phyloP scores from a whole-genome alignment of 495 filamentous ascomycete species.

The Niebla homalea region DNA sequence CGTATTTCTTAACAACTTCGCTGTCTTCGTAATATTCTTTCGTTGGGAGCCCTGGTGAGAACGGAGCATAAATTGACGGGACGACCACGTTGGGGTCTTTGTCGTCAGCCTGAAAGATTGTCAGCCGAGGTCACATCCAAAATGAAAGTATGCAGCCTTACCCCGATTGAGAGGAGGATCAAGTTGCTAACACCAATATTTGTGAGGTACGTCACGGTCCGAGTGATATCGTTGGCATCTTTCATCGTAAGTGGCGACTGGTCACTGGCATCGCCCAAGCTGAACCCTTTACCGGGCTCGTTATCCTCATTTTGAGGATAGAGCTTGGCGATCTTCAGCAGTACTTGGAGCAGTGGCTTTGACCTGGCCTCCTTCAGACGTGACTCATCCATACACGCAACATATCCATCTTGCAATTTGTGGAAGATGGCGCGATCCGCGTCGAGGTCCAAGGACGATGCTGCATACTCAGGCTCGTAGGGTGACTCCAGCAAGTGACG shows the following conservation, averaged over 20 bases:
- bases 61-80: constrained; percentile 40
- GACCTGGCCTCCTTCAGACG: constrained; percentile 39
- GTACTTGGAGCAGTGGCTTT: constrained; percentile 35
- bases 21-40: constrained; percentile 53
- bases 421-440: constrained; percentile 50
- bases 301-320: constrained; percentile 26
- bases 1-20: constrained; percentile 38
- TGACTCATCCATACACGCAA: constrained; percentile 50
- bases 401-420: constrained; percentile 49
- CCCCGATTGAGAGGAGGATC: constrained; percentile 32
- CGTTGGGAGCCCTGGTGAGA: constrained; percentile 43
- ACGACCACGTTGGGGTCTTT: constrained; percentile 51
- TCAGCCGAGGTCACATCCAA: background rate
- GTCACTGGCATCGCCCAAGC: background rate
- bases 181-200: constrained; percentile 38
- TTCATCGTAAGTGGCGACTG: constrained; percentile 8
- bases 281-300: no score
- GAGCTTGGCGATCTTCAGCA: constrained; percentile 38
- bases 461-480: constrained; percentile 15
- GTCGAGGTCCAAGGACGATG: constrained; percentile 10
- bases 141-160: constrained; percentile 21
- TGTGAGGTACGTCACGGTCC: constrained; percentile 40
- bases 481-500: constrained; percentile 51
- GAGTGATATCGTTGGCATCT: constrained; percentile 30
- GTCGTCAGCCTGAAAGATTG: constrained; percentile 35